phyloP scores from a whole-genome alignment of 257 asterid genomes.

The Solanum tarijense region DNA sequence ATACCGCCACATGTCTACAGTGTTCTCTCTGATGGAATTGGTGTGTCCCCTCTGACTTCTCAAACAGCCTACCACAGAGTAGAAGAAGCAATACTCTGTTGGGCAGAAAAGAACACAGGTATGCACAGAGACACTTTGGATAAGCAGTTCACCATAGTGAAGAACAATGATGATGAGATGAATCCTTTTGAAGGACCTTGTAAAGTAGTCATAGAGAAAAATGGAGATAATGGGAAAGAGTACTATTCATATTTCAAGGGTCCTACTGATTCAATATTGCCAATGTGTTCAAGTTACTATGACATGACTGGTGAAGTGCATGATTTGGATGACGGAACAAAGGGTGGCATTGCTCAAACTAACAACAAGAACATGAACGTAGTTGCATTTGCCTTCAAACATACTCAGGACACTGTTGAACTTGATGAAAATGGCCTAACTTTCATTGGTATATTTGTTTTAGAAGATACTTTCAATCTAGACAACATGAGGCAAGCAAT shows the following conservation, averaged over 20 bases:
- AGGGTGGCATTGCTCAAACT: neutral
- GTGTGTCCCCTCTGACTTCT: neutral
- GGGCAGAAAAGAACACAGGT: conserved; percentile 21
- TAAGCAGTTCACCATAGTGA: neutral
- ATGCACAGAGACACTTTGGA: neutral
- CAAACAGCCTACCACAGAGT: neutral
- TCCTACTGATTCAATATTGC: neutral
- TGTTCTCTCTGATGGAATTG: too few species aligned
- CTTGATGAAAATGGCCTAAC: neutral
- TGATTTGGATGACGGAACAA: neutral
- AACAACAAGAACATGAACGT: neutral
- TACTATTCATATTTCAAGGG: conserved; percentile 12
- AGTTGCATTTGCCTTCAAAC: conserved; percentile 18
- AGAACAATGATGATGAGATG: neutral
- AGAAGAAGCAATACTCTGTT: neutral
- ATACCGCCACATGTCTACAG: too few species aligned
- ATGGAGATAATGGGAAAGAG: neutral
- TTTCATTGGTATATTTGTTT: conserved; percentile 16
- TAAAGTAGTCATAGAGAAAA: conserved; percentile 4
- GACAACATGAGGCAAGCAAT: neutral
- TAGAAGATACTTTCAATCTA: neutral
- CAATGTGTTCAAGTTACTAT: conserved; percentile 17
- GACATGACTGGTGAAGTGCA: neutral
- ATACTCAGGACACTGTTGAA: neutral
- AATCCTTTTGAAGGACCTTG: conserved; percentile 3